phyloP scores from a whole-genome alignment of 768 basidiomycete species.

The Lactarius hatsudake region DNA sequence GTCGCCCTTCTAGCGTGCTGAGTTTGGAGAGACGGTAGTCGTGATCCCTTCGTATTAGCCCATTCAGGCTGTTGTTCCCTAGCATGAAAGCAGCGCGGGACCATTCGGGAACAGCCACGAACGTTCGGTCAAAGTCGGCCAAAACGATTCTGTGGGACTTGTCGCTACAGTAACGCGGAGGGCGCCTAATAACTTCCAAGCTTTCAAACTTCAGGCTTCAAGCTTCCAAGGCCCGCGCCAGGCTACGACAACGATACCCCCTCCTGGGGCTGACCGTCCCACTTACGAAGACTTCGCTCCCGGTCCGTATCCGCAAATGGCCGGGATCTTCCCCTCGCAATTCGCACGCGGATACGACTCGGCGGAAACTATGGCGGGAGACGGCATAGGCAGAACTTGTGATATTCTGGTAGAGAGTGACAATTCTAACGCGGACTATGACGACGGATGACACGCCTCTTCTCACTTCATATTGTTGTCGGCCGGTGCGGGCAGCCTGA shows the following conservation, averaged over 20 bases:
- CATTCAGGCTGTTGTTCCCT: not conserved
- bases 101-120: not conserved
- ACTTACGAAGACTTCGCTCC: too few species aligned
- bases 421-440: too few species aligned
- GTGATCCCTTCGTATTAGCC: too few species aligned
- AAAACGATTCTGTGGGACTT: not conserved
- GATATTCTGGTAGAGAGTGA: too few species aligned
- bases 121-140: not conserved
- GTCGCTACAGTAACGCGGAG: not conserved
- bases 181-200: not conserved
- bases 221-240: not conserved
- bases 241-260: too few species aligned
- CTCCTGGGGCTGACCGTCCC: too few species aligned
- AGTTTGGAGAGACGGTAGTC: not conserved
- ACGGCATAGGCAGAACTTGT: too few species aligned
- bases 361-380: too few species aligned
- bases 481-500: not conserved
- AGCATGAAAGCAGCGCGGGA: not conserved
- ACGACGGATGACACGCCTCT: too few species aligned
- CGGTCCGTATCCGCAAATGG: too few species aligned
- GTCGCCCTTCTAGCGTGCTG: not conserved
- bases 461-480: not conserved
- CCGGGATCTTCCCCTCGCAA: too few species aligned
- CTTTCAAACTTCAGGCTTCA: not conserved
- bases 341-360: too few species aligned